Base-by-base conservation (phyloP, 495 filamentous ascomycete genomes). In the Cercophora scortea region DNA sequence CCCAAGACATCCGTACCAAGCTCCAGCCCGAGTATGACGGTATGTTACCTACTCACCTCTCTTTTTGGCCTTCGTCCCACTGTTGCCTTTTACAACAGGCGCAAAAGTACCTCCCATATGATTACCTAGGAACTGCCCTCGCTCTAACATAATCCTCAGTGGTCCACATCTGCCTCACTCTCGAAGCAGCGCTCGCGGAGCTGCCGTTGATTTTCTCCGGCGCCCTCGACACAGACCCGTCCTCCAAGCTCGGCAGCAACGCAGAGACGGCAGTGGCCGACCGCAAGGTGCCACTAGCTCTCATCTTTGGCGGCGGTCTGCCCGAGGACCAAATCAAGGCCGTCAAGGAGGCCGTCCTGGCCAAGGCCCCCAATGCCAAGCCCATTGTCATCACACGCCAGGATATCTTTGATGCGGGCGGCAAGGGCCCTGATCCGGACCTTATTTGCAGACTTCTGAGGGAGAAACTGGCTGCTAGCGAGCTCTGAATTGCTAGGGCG, bases 11-110 rank as follows among this genome's bases (percentile, higher is more conserved):
- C 39, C 50, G 51, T 4, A 32, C 39, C 4, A 45, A 45, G 19
- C 65, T 68, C 25, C 53, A 57, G 12, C 65, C 64, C 10, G 58
- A 63, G n/a, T 67, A 63, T 42, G 58, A 67, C 42, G 45, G 62
- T 67, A 51, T 6, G 60, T 42, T 8, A 6, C 41, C 19, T 43
- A 3, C 44, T n/a, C n/a, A n/a, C n/a, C n/a, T n/a, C 25, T 25
- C 25, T 25, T 25, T 5, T 25, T 13, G 42, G 10, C 53, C 12
- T 38, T 32, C n/a, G 1, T 40, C 18, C 45, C 11, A 13, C 6
- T 11, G 0, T n/a, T 16, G 17, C 8, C 45, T 47, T 32, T 49
- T n/a, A n/a, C 52, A 16, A 5, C 11, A 38, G 16, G n/a, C 10
- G 32, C 18, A 4, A 15, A 44, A 9, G 17, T n/a, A 44, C 42